phyloP scores from a whole-genome alignment of 495 filamentous ascomycete genomes.

The Aspergillus nidulans region DNA sequence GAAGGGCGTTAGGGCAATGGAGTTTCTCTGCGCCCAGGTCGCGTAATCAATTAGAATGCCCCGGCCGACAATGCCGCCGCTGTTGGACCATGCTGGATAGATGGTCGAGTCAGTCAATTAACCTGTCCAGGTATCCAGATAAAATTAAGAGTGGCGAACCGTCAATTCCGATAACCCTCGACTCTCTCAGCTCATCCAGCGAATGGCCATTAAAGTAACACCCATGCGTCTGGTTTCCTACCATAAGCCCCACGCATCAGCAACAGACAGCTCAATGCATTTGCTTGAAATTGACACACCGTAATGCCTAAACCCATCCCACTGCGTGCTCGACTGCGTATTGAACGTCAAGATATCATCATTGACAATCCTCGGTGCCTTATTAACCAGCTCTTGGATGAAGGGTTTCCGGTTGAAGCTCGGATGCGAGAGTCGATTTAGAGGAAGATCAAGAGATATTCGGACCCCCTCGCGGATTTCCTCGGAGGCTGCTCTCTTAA shows the following conservation, averaged over 20 bases:
- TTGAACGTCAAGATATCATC: conserved; percentile 61
- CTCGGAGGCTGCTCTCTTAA: conserved; percentile 34
- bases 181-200: conserved; percentile 50
- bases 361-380: conserved; percentile 45
- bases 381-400: conserved; percentile 30
- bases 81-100: conserved; percentile 33
- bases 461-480: conserved; percentile 51
- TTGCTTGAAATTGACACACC: conserved; percentile 17
- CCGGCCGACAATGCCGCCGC: conserved; percentile 51
- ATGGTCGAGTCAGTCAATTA: not conserved
- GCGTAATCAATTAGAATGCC: conserved; percentile 57
- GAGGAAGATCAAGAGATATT: conserved; percentile 38
- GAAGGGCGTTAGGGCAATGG: conserved; percentile 35
- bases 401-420: conserved; percentile 29
- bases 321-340: conserved; percentile 53
- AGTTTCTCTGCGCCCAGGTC: conserved; percentile 42
- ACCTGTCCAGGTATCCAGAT: not conserved
- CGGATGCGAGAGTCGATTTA: conserved; percentile 26
- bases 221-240: conserved; percentile 48
- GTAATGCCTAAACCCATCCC: conserved; percentile 55
- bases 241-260: not conserved
- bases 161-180: conserved; percentile 33
- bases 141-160: conserved; percentile 31
- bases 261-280: not conserved
- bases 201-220: conserved; percentile 61